Evolutionary conservation across 768 basidiomycete genomes (phyloP).

Genomic region (Trametes sanguinea): DNA sequence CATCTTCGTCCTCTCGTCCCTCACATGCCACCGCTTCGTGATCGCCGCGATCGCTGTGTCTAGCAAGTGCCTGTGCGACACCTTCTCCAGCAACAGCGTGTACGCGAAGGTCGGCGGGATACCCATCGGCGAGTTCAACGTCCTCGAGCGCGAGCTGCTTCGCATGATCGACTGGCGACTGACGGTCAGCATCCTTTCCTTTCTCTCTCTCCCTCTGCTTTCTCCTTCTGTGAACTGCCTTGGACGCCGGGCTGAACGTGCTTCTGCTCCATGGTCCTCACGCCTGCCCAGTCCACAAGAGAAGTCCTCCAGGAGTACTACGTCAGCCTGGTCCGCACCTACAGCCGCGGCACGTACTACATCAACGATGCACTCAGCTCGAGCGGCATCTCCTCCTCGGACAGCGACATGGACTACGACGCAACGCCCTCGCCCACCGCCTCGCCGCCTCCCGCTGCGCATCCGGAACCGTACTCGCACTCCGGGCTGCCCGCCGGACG

Average conservation of each 20-base stretch:
- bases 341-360: conserved; percentile 61
- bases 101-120: conserved; percentile 98
- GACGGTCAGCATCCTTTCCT: conserved; percentile 63
- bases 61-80: conserved; percentile 93
- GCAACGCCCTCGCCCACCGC: conserved; percentile 45
- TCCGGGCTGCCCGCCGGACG: conserved; percentile 19
- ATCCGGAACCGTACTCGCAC: background rate
- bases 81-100: conserved; percentile 91
- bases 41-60: conserved; percentile 92
- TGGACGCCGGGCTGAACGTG: conserved; percentile 6
- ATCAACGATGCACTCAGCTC: conserved; percentile 46
- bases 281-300: conserved; percentile 74
- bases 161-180: conserved; percentile 91
- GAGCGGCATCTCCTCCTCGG: conserved; percentile 38
- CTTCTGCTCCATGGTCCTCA: conserved; percentile 32
- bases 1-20: conserved; percentile 89
- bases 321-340: conserved; percentile 87
- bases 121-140: conserved; percentile 85
- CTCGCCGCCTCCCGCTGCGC: conserved; percentile 30
- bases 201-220: background rate
- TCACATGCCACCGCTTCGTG: conserved; percentile 97
- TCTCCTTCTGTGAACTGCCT: background rate
- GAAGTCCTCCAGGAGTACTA: conserved; percentile 94
- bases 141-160: conserved; percentile 93
- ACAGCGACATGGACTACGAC: conserved; percentile 55